Base-by-base conservation (phyloP, 768 basidiomycete genomes). In the Tylopilus vinaceipallidus region DNA sequence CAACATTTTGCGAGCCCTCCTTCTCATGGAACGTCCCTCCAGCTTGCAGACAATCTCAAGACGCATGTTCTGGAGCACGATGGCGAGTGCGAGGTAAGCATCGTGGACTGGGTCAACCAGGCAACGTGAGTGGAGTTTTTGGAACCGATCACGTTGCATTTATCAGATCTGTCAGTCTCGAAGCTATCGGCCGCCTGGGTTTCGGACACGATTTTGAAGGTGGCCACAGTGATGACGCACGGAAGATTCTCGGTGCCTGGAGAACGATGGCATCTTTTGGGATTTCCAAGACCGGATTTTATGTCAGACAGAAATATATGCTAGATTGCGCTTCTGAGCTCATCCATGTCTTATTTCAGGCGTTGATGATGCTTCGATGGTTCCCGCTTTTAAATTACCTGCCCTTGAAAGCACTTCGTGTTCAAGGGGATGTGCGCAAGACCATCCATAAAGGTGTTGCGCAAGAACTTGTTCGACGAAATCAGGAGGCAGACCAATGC, bases 381-480 rank as follows among this genome's bases (percentile, higher is more conserved):
- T 51, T 51, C 30, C 50, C 50, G 6, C 2, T 51, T 16, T 34
- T 51, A 13, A 47, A 47, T n/a, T 9, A 51, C 36, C 29, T 51
- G 20, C 50, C 50, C 40, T 16, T 51, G 41, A 55, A 52, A 33
- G 23, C 45, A 22, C 52, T 55, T 33, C 39, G 39, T 24, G 29
- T 42, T 6, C 53, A 55, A 47, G 52, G 44, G 36, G 45, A 53
- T n/a, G 53, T 55, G 20, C 53, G 53, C 26, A 40, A 52, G 16
- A 55, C 53, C 13, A 55, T 55, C 27, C 53, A 55, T 10, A 13
- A 33, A 19, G 54, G 54, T 0, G 10, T 56, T 32, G 54, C 54
- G 16, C 39, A 44, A 20, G 54, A 56, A 23, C 35, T 56, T 12
- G 32, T 56, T n/a, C 53, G 61, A 19, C 35, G 48, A 23, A 42